Evolutionary conservation across 2,329 filamentous ascomycete genomes (phyloP), one percentile per base, ranked within the genome.

Genomic region (Colletotrichum kahawae): DNA sequence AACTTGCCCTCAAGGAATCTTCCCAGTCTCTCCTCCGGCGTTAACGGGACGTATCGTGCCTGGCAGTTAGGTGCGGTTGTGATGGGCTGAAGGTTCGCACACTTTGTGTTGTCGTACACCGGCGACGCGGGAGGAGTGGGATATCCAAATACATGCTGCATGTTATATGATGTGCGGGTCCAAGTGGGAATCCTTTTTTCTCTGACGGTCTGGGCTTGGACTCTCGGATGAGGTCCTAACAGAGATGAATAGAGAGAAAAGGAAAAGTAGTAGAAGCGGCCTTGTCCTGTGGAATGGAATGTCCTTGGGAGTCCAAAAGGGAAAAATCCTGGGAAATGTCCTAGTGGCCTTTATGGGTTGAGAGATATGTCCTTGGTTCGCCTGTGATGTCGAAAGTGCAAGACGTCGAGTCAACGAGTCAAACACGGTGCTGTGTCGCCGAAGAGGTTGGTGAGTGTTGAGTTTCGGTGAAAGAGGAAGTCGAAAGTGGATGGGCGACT

Each of bases 1-100:
- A 98, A 90, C 83, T 94, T 93, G 82, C 94, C 93, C 80, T 95
- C 95, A 78, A 98, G 90, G 79, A 96, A 89, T 79, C 93, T 92
- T 84, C 96, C 96, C 88, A 98, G 86, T 82, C 95, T 93, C 82
- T 96, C 95, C 90, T 98, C 95, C 56, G 96, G 95, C 71, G 91
- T 85, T 80, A 90, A 87, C 77, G 91, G 92, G 70, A 89, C 85
- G 80, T 86, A 91, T 79, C 86, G 86, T 66, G 86, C 81, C 76
- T 85, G 85, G 78, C 84, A 87, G 78, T 77, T 70, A 77, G 83
- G 68, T 81, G 80, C 67, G 82, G 83, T 74, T 68, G 74, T 81
- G 82, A 75, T 82, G 83, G 74, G 78, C 63, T 84, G 84, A 74
- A 86, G 85, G 77, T 84, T 83, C 67, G 83, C 81, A 79, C 84